A percentile compares a stretch with the other conserved stretches of the same genome.
phyloP scores from a whole-genome alignment of 768 basidiomycete genomes.

The Hericium coralloides region DNA sequence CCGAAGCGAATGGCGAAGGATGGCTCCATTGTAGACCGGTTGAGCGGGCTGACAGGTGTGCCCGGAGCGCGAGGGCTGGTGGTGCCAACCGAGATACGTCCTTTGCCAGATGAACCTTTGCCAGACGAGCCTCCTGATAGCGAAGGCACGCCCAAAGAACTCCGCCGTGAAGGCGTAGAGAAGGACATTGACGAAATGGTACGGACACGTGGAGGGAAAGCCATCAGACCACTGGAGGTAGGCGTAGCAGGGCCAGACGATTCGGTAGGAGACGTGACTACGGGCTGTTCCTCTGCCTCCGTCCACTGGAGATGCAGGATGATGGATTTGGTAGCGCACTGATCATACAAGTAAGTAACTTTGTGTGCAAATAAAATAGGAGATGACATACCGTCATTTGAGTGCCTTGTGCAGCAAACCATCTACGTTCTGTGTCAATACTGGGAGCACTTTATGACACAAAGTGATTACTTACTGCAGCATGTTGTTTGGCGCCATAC shows the following conservation, averaged over 20 bases:
- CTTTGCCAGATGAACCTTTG: background rate
- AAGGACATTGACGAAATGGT: slow-evolving; percentile 44
- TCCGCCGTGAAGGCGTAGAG: slow-evolving; percentile 39
- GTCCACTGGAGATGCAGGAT: slow-evolving; percentile 85
- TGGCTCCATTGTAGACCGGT: slow-evolving; percentile 22
- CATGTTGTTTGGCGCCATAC: slow-evolving; percentile 79
- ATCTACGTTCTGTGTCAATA: slow-evolving; percentile 29
- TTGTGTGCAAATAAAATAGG: background rate
- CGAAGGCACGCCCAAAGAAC: slow-evolving; percentile 17
- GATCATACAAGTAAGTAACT: background rate
- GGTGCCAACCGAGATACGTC: slow-evolving; percentile 3
- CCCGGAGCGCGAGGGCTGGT: slow-evolving; percentile 37
- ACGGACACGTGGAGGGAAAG: slow-evolving; percentile 25
- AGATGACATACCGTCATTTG: slow-evolving; percentile 70
- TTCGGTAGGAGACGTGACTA: slow-evolving; percentile 9
- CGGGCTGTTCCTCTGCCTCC: slow-evolving; percentile 40
- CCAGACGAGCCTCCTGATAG: slow-evolving; percentile 5
- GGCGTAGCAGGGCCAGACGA: slow-evolving; percentile 15
- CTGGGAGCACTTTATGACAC: background rate
- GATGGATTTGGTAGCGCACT: slow-evolving; percentile 86
- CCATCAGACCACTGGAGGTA: slow-evolving; percentile 15
- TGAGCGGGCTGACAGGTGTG: slow-evolving; percentile 27
- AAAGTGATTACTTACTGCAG: slow-evolving; percentile 46
- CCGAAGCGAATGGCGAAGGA: slow-evolving; percentile 46
- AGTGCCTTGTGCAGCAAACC: slow-evolving; percentile 86